These are phyloP conservation scores for Sporothrix globosa DNA, from an alignment of 2,329 filamentous ascomycete genomes.

Conservation along the genomic window DNA sequence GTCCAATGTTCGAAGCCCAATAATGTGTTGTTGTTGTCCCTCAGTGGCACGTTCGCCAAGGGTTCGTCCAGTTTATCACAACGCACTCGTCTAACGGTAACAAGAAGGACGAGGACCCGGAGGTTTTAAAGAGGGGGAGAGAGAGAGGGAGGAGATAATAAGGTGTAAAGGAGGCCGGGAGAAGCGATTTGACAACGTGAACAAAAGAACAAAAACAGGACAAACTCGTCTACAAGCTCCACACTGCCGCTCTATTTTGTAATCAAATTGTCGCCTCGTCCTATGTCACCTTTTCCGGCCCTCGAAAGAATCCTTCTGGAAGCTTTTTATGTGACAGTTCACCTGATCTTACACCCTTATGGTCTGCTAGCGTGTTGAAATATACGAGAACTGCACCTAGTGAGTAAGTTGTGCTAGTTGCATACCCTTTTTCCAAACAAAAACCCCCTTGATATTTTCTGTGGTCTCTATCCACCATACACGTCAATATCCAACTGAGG, in stretches of 20 bases:
- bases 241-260: background rate
- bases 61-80: too few species aligned
- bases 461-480: background rate
- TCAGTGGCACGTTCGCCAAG: background rate
- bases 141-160: too few species aligned
- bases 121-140: too few species aligned
- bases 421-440: too few species aligned
- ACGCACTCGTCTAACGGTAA: too few species aligned
- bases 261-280: background rate
- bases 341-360: background rate
- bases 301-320: conserved; percentile 12
- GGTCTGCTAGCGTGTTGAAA: background rate
- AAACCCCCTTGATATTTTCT: too few species aligned
- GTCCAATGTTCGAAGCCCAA: too few species aligned
- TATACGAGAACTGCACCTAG: background rate
- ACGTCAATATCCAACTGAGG: background rate
- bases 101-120: too few species aligned
- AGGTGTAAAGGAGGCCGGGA: background rate
- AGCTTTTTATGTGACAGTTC: background rate
- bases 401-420: background rate
- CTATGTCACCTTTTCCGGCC: conserved; percentile 2
- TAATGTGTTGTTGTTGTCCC: too few species aligned
- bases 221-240: background rate
- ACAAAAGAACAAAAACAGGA: background rate
- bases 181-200: background rate